Percentiles rank a stretch among this genome's conserved stretches.
Evolutionary conservation across 2,329 filamentous ascomycete species (phyloP).

Genomic region (Trichoderma sp.): DNA sequence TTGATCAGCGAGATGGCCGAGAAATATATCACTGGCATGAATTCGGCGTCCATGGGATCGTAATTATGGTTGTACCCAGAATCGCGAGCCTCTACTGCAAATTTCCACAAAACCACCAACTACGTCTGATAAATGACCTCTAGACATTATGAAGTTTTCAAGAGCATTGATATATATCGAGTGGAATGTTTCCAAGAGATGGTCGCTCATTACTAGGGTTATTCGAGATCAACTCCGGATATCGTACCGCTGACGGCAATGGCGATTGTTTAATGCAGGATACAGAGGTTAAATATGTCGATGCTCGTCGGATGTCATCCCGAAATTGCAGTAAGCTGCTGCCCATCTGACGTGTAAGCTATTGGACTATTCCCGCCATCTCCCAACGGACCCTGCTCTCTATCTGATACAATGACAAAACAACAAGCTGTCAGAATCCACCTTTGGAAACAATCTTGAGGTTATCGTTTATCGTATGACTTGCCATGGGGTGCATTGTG

Average conservation of each 20-base stretch:
- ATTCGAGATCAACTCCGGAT: neutral
- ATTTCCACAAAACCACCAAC: too few relatives aligned
- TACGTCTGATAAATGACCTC: neutral
- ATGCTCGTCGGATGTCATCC: neutral
- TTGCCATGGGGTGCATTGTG: neutral
- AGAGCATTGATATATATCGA: neutral
- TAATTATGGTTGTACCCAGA: fast-evolving
- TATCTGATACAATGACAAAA: neutral
- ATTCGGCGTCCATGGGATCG: neutral
- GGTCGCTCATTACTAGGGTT: neutral
- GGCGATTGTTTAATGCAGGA: neutral
- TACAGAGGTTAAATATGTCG: neutral
- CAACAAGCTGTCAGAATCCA: neutral
- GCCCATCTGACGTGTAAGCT: neutral
- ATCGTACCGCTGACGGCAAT: neutral
- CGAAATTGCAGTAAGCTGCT: slow-evolving; percentile 1
- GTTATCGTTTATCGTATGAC: neutral
- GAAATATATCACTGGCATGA: neutral
- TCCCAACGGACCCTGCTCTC: neutral
- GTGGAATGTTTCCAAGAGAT: neutral
- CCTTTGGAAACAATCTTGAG: neutral
- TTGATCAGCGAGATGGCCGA: neutral
- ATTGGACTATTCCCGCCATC: neutral
- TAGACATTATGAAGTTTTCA: neutral
- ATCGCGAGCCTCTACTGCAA: neutral